These are phyloP conservation scores for Talaromyces sp. DNA, from an alignment of 2,329 filamentous ascomycete species.

Conservation along the genomic window DNA sequence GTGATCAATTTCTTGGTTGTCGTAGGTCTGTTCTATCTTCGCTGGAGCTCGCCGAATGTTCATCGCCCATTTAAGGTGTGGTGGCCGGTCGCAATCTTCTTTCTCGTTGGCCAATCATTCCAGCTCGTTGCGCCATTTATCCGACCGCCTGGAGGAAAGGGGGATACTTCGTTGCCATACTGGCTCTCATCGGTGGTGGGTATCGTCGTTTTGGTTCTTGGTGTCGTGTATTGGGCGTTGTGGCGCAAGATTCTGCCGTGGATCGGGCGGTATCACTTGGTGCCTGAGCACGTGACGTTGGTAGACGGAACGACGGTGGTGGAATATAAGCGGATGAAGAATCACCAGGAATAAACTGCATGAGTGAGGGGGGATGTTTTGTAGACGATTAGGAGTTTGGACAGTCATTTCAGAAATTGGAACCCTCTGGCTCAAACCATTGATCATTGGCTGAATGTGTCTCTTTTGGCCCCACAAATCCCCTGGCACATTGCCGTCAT, in stretches of 20 bases:
- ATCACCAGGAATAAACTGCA: neutral
- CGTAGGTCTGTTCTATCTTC: conserved; percentile 45
- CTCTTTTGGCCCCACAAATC: no score
- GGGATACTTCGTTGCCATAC: conserved; percentile 53
- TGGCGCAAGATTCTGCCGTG: conserved; percentile 22
- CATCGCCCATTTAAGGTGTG: conserved; percentile 49
- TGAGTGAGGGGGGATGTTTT: no score
- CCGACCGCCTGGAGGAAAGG: conserved; percentile 47
- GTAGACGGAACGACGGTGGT: conserved; percentile 26
- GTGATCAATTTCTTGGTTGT: conserved; percentile 37
- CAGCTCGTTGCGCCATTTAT: conserved; percentile 62
- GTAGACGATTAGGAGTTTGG: no score
- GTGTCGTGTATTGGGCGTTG: conserved; percentile 50
- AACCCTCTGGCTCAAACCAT: no score
- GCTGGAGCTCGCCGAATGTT: conserved; percentile 38
- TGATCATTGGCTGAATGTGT: no score
- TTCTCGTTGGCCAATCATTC: conserved; percentile 63
- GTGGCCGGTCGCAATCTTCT: conserved; percentile 50
- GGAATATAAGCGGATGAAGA: conserved; percentile 15
- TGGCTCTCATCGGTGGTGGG: conserved; percentile 54
- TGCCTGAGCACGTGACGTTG: conserved; percentile 17
- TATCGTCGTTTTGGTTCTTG: conserved; percentile 48
- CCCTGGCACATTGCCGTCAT: no score
- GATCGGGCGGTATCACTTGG: conserved; percentile 19
- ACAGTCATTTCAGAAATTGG: no score